Conservation (phyloP, 345 rosid species). For the Brassica nigra region DNA sequence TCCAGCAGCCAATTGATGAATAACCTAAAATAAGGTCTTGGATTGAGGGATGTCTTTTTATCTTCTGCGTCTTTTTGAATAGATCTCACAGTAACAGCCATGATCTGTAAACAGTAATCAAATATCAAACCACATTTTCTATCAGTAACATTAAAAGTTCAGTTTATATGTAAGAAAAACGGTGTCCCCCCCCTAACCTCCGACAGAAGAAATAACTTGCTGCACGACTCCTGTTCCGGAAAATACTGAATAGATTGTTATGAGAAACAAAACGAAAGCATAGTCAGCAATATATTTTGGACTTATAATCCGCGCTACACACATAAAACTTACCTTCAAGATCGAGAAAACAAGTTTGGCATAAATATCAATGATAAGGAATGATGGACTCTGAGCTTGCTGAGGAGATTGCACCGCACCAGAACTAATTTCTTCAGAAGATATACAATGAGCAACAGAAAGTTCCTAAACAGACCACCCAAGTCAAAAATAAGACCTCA, state of each 20-base stretch:
- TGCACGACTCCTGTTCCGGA: slow-evolving; percentile 80
- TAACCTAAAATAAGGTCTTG: slow-evolving; percentile 92
- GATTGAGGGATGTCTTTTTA: slow-evolving; percentile 74
- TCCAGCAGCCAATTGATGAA: slow-evolving; percentile 86
- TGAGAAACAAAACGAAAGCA: background rate
- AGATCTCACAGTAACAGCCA: slow-evolving; percentile 70
- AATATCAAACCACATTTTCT: slow-evolving; percentile 10
- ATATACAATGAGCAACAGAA: slow-evolving; percentile 81
- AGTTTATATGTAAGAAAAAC: background rate
- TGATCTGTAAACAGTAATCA: slow-evolving; percentile 51
- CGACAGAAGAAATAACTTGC: slow-evolving; percentile 59
- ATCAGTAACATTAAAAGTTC: background rate
- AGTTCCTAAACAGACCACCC: slow-evolving; percentile 55
- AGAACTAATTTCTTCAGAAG: slow-evolving; percentile 68
- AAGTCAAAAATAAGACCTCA: slow-evolving; percentile 2
- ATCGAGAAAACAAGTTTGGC: slow-evolving; percentile 78
- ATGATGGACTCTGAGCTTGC: slow-evolving; percentile 70
- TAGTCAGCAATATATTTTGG: slow-evolving; percentile 38
- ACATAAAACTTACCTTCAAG: slow-evolving; percentile 54
- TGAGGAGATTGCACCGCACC: slow-evolving; percentile 64
- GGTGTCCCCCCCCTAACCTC: slow-evolving; percentile 52
- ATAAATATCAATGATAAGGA: slow-evolving; percentile 84
- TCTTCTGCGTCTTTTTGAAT: slow-evolving; percentile 89
- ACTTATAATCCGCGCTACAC: background rate
- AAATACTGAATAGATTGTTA: slow-evolving; percentile 37